Percentiles rank a stretch among this genome's conserved stretches.
Evolutionary conservation across 2,329 filamentous ascomycete genomes (phyloP).

Genomic region (Diaporthe sp.): DNA sequence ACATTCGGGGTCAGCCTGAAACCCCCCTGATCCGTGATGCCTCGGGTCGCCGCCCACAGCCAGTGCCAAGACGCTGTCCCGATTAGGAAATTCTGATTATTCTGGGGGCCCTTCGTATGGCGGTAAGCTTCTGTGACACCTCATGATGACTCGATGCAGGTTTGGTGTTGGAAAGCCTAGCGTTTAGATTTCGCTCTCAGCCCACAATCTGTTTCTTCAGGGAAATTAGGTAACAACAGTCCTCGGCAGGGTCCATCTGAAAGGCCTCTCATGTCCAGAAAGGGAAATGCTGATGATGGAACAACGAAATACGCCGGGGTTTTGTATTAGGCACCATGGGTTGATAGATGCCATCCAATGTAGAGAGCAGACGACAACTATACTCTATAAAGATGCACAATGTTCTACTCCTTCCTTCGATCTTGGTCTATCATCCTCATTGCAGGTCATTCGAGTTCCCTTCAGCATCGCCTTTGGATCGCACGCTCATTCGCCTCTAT

Average conservation of each 20-base stretch:
- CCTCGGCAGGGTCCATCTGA: neutral
- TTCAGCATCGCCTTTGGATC: too few species aligned
- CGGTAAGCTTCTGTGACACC: neutral
- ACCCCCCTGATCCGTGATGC: slow-evolving; percentile 8
- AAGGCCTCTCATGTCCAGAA: neutral
- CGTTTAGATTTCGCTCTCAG: neutral
- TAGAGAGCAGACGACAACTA: neutral
- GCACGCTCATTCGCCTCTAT: neutral
- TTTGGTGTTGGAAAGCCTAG: neutral
- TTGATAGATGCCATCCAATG: neutral
- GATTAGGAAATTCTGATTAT: slow-evolving; percentile 33
- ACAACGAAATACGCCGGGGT: neutral
- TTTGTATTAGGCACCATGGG: too few species aligned
- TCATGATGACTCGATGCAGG: neutral
- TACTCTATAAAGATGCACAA: neutral
- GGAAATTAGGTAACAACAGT: neutral
- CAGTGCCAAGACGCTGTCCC: neutral
- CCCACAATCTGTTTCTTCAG: too few species aligned
- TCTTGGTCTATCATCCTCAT: neutral
- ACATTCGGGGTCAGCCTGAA: slow-evolving; percentile 15
- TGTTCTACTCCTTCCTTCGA: neutral
- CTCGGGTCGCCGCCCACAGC: too few species aligned
- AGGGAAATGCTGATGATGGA: slow-evolving; percentile 6
- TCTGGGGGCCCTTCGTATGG: neutral
- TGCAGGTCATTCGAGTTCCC: neutral